These are phyloP conservation scores for Starmerella bacillaris DNA, from an alignment of 805 yeast genomes.

Conservation along the genomic window DNA sequence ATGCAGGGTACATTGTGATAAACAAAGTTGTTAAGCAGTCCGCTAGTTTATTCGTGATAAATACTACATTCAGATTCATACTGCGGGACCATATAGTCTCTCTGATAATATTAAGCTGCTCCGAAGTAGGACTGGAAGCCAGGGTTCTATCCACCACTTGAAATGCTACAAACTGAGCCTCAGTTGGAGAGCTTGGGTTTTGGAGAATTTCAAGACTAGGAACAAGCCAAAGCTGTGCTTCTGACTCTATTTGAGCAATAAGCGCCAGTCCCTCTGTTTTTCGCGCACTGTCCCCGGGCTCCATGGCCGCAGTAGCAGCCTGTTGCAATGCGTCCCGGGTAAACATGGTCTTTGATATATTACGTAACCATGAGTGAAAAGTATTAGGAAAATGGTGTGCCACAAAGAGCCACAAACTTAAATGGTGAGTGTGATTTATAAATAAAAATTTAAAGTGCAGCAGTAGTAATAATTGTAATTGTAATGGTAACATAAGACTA, in stretches of 20 bases:
- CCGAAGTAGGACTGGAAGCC: slow-evolving; percentile 31
- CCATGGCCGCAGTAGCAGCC: slow-evolving; percentile 70
- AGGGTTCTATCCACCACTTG: slow-evolving; percentile 39
- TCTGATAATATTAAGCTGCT: slow-evolving; percentile 29
- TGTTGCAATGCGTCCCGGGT: slow-evolving; percentile 48
- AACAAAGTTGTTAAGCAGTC: slow-evolving; percentile 38
- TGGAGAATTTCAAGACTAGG: slow-evolving; percentile 28
- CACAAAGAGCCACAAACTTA: too few relatives aligned
- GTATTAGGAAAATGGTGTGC: too few relatives aligned
- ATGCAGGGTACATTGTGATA: slow-evolving; percentile 29
- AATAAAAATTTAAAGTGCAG: too few relatives aligned
- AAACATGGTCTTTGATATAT: too few relatives aligned
- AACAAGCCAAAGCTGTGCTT: slow-evolving; percentile 31
- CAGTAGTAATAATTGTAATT: too few relatives aligned
- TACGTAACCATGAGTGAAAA: too few relatives aligned
- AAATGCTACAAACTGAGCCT: slow-evolving; percentile 45
- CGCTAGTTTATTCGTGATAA: slow-evolving; percentile 33
- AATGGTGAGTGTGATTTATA: too few relatives aligned
- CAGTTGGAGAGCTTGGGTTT: slow-evolving; percentile 27
- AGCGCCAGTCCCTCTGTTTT: slow-evolving; percentile 35
- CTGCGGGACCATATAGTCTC: slow-evolving; percentile 33
- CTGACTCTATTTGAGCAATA: slow-evolving; percentile 27
- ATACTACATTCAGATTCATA: slow-evolving; percentile 9
- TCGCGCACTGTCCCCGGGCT: slow-evolving; percentile 41
- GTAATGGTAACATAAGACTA: too few relatives aligned